Evolutionary conservation across 805 yeast genomes (phyloP), one percentile per base, ranked within the genome.

Genomic region (Hanseniaspora thailandica): DNA sequence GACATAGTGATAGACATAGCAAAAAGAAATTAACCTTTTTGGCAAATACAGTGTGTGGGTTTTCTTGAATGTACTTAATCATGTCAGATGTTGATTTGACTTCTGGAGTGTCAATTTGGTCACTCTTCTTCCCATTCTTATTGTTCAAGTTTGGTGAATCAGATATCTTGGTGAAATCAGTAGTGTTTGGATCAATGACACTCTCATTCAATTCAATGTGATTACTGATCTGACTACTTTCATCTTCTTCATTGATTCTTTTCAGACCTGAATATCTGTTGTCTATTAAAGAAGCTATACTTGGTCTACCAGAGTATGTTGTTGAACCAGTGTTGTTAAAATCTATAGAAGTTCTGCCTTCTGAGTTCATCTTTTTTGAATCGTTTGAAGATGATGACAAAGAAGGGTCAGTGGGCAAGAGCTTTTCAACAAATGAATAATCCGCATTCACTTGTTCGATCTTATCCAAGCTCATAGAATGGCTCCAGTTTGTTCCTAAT

Each of bases 401-500:
- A 30, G 20, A 25, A 26, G 23, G 33, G 26, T 17, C 22, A 9
- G 13, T n/a, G 10, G 38, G 34, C 10, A 41, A 13, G 22, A 62
- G 55, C 15, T 56, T 52, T 9, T 58, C 45, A 17, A 59, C 49
- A 35, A 56, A 25, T 36, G 55, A 56, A 28, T 57, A 44, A 41
- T 62, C 61, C 23, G 59, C 60, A 20, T 61, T 41, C 15, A 66
- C 53, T 39, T 51, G 47, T 6, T 50, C 57, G 9, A 47, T 2
- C 56, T 61, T 26, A 8, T 20, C 31, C 2, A 35, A 25, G 59
- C 80, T 87, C 26, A 79, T 65, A 56, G 83, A 88, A 66, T 93
- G 98, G 9, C 80, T 62, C 96, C 96, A 93, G 5, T 95, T 80
- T 3, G 82, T 75, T 2, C 99, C 99, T 51, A 84, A 82, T 5